These are phyloP conservation scores for Lagenidium sp. DNA, from an alignment of 352 stramenopile species.

Conservation along the genomic window DNA sequence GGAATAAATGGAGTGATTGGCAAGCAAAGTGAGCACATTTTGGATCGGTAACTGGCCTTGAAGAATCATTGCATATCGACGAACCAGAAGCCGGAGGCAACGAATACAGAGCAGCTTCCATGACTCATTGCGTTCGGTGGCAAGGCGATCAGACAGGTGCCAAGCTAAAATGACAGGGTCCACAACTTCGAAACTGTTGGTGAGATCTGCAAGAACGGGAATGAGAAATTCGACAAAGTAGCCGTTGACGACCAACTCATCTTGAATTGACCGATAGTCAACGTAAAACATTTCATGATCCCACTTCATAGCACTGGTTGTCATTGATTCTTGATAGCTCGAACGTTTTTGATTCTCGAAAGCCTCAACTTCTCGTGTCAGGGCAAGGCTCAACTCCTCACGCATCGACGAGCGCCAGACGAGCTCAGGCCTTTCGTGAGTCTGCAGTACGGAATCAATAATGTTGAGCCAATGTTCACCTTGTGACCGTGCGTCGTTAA, in stretches of 20 bases:
- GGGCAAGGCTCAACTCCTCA: constrained; percentile 38
- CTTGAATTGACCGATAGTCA: constrained; percentile 59
- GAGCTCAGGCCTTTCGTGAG: constrained; percentile 57
- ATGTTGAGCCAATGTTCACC: constrained; percentile 71
- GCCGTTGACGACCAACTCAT: constrained; percentile 67
- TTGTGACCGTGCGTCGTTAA: constrained; percentile 50
- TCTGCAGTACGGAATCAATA: constrained; percentile 39
- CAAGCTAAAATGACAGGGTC: constrained; percentile 70
- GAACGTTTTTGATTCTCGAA: constrained; percentile 22
- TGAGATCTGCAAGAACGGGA: constrained; percentile 49
- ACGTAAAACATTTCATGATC: constrained; percentile 80
- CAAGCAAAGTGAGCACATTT: constrained; percentile 47
- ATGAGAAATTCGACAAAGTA: constrained; percentile 79
- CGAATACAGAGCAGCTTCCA: constrained; percentile 52
- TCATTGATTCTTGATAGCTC: not conserved
- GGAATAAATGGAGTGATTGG: constrained; percentile 35
- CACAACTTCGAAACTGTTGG: constrained; percentile 54
- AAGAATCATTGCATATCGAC: constrained; percentile 73
- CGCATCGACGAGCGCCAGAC: constrained; percentile 70
- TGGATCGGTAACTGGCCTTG: constrained; percentile 61
- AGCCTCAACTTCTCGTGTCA: constrained; percentile 42
- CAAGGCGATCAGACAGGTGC: constrained; percentile 70
- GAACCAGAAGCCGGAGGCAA: constrained; percentile 60
- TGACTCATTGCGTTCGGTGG: constrained; percentile 45
- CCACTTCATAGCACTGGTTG: constrained; percentile 30